phyloP scores from a whole-genome alignment of 2,329 filamentous ascomycete species.

The Stagonosporopsis rhizophila region DNA sequence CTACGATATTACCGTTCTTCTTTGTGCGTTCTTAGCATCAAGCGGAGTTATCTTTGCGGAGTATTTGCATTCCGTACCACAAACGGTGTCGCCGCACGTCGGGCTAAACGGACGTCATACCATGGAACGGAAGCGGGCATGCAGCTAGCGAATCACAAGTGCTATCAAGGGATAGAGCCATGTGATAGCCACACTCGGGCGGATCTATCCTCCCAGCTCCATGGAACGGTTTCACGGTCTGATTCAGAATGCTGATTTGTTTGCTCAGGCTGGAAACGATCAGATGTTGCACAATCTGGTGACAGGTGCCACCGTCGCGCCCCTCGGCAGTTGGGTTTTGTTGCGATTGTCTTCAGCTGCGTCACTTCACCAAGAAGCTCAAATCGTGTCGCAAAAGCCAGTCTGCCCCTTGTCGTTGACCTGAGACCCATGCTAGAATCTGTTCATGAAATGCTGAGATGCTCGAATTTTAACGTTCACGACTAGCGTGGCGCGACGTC shows the following conservation, averaged over 20 bases:
- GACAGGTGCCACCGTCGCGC: background rate
- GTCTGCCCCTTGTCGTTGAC: background rate
- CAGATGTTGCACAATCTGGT: conserved; percentile 1
- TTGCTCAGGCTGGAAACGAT: background rate
- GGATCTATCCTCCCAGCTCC: background rate
- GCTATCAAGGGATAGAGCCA: background rate
- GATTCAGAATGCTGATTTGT: background rate
- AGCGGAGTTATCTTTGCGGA: conserved; percentile 1
- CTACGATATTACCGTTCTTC: background rate
- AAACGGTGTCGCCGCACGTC: conserved; percentile 7
- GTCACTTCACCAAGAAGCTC: background rate
- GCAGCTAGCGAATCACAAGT: conserved; percentile 9
- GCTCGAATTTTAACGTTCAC: background rate
- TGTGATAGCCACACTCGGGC: background rate
- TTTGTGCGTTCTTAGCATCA: conserved; percentile 1
- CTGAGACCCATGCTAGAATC: background rate
- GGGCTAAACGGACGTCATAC: conserved; percentile 9
- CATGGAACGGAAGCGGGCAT: background rate
- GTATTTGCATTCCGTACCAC: conserved; percentile 14
- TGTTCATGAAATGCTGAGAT: background rate
- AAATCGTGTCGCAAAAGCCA: background rate
- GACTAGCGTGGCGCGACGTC: background rate
- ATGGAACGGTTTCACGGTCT: background rate
- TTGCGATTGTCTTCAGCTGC: background rate
- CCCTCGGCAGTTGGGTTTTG: background rate